Evolutionary conservation across 805 yeast genomes (phyloP), one percentile per base, ranked within the genome.

Genomic region (Saccharomycopsis synnaedendra): DNA sequence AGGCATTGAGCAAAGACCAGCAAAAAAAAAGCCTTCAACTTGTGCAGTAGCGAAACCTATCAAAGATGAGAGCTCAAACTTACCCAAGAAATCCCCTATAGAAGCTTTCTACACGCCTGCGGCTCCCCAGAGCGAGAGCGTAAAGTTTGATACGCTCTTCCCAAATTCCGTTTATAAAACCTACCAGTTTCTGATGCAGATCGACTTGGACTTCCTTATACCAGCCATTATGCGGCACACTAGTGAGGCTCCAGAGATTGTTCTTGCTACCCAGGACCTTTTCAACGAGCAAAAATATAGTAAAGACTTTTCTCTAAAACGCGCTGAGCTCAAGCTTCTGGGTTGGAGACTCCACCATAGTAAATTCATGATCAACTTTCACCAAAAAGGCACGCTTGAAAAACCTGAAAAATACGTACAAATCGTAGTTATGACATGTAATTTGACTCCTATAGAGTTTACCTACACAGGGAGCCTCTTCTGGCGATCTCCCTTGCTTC

Each of bases 321-420:
- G 36, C 1, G 56, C 68, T 1, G 50, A 58, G 0, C 69, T 68
- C 0, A 52, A 54, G n/a, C 46, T 65, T 4, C 64, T 68, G 1
- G 57, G 56, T 31, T 70, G 59, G 50, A 71, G 67, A 0, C 60
- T 71, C 3, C 75, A 70, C 53, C 75, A 70, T 50, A 63, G 71
- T n/a, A 70, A 70, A 46, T 65, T 69, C 71, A 70, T 70, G 72
- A 55, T 70, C 11, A 70, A 70, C 46, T 58, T 62, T 46, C 67
- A 57, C 47, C 55, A 48, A 27, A 30, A 9, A 27, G 46, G 47
- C n/a, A 44, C 43, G 10, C 10, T 42, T 19, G 35, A 39, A 32
- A 4, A 31, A 36, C 39, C 41, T 5, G 64, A 60, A 33, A 41
- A 46, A 11, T 31, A 28, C 3, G 49, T 58, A 5, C 72, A 70